These are phyloP conservation scores for Petunia hybrid DNA, from an alignment of 305 asterid species.

Conservation along the genomic window DNA sequence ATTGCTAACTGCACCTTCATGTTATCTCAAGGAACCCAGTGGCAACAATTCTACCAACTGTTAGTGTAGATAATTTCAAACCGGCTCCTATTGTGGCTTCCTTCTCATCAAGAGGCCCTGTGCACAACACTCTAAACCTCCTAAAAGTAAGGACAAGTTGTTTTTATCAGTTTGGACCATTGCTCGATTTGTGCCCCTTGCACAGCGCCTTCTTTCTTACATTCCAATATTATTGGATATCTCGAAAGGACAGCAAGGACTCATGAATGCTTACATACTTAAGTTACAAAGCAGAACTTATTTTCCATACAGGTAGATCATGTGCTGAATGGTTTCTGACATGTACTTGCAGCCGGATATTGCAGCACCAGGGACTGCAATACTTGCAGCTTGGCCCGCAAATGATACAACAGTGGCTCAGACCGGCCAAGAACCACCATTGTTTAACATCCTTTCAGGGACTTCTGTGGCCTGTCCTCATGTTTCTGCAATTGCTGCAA, in stretches of 20 bases:
- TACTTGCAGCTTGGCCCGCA: conserved; percentile 80
- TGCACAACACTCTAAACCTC: conserved; percentile 44
- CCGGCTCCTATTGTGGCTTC: conserved; percentile 66
- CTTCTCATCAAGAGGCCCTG: conserved; percentile 73
- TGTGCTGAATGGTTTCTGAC: conserved; percentile 16
- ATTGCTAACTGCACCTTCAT: not conserved
- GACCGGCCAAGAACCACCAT: conserved; percentile 47
- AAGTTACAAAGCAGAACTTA: not conserved
- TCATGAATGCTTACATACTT: not conserved
- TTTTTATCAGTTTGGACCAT: not conserved
- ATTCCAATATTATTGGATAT: not conserved
- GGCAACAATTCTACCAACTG: conserved; percentile 70
- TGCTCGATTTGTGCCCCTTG: not conserved
- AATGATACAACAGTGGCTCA: conserved; percentile 35
- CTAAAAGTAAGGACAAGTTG: conserved; percentile 53
- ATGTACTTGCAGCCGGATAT: conserved; percentile 68
- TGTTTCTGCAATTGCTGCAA: conserved; percentile 73
- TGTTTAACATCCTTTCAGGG: conserved; percentile 62
- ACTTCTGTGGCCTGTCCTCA: conserved; percentile 90
- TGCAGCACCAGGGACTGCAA: conserved; percentile 79
- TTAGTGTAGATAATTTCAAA: conserved; percentile 37
- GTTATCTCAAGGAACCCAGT: conserved; percentile 47
- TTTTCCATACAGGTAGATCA: not conserved
- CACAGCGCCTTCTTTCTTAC: not conserved
- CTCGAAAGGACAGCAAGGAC: not conserved